Conservation (phyloP, 257 asterid genomes). For the Solanum neorickii region DNA sequence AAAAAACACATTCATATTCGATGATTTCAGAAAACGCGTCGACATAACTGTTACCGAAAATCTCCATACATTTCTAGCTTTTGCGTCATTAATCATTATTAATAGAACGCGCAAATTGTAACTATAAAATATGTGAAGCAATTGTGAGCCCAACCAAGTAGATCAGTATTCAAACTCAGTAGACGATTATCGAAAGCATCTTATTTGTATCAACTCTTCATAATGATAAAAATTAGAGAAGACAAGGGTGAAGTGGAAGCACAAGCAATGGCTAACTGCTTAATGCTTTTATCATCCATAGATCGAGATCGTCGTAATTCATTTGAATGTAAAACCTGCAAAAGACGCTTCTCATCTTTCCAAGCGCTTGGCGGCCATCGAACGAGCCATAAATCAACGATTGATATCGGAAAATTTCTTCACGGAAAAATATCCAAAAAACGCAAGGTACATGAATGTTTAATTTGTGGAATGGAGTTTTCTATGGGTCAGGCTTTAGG, state of each 20-base stretch:
- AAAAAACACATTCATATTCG: background rate
- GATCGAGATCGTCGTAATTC: background rate
- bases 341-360: background rate
- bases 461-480: slow-evolving; percentile 23
- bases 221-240: background rate
- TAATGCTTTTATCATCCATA: slow-evolving; percentile 5
- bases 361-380: slow-evolving; percentile 18
- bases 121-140: background rate
- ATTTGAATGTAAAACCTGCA: slow-evolving; percentile 20
- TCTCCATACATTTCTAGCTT: background rate
- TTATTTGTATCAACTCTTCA: background rate
- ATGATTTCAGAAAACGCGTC: background rate
- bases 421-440: background rate
- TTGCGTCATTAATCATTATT: background rate
- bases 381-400: slow-evolving; percentile 16
- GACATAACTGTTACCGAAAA: background rate
- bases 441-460: slow-evolving; percentile 14
- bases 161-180: background rate
- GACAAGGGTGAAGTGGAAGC: background rate
- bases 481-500: slow-evolving; percentile 28
- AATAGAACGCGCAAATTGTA: background rate
- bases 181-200: background rate
- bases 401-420: background rate
- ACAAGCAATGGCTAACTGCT: slow-evolving; percentile 14
- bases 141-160: background rate